A percentile compares a stretch with the other conserved stretches of the same genome.
phyloP scores from a whole-genome alignment of 2,329 filamentous ascomycete species.

The Cladosporium sp. region DNA sequence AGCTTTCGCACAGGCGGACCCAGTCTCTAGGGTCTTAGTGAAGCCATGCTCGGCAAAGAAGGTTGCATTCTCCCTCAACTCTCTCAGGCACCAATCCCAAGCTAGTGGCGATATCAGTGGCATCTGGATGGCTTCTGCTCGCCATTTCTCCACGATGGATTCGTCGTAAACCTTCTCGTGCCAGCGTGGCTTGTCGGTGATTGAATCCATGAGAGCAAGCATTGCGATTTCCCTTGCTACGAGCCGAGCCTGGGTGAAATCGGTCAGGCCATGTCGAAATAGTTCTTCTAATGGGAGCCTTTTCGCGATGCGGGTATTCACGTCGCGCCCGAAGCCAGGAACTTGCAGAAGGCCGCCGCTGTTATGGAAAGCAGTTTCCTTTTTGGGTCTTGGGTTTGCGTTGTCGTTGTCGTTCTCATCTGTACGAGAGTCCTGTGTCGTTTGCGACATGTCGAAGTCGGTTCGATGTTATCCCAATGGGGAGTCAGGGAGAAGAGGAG shows the following conservation, averaged over 20 bases:
- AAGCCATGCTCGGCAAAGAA: conserved; percentile 39
- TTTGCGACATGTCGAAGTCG: too few relatives aligned
- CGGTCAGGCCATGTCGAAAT: conserved; percentile 21
- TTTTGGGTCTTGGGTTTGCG: too few relatives aligned
- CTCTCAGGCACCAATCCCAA: conserved; percentile 30
- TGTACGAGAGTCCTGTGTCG: too few relatives aligned
- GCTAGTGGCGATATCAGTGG: conserved; percentile 16
- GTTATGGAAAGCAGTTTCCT: neutral
- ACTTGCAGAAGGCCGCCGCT: neutral
- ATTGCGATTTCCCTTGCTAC: conserved; percentile 25
- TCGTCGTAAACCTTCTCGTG: conserved; percentile 27
- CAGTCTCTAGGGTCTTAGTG: conserved; percentile 44
- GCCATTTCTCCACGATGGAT: conserved; percentile 25
- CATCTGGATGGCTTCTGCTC: conserved; percentile 17
- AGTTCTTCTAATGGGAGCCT: neutral
- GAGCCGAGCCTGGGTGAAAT: conserved; percentile 14
- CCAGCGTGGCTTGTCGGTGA: conserved; percentile 32
- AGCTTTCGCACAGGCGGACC: conserved; percentile 50
- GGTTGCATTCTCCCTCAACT: conserved; percentile 50
- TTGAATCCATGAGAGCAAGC: conserved; percentile 26
- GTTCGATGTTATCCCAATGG: too few relatives aligned
- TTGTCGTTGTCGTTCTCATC: too few relatives aligned
- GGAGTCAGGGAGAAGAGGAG: too few relatives aligned
- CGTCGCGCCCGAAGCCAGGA: neutral
- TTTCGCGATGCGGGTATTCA: neutral